Conservation (phyloP, 2,329 filamentous ascomycete species). For the Clonostachys sp. region DNA sequence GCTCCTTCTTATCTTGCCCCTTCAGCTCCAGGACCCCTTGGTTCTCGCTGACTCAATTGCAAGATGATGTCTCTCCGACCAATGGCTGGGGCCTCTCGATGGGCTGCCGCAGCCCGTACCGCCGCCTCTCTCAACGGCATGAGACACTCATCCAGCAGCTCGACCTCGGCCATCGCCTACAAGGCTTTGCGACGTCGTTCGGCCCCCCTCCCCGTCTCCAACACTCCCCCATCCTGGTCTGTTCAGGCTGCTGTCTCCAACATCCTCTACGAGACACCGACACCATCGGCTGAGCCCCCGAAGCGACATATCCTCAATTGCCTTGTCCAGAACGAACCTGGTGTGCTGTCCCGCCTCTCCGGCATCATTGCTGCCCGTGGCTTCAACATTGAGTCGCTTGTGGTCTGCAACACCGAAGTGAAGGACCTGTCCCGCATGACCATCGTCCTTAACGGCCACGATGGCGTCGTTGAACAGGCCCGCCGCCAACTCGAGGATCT, state of each 20-base stretch:
- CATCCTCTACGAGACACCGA: constrained; percentile 97
- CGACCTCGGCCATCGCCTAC: constrained; percentile 92
- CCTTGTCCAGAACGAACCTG: constrained; percentile 97
- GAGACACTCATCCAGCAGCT: constrained; percentile 53
- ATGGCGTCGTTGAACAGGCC: constrained; percentile 96
- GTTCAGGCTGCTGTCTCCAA: constrained; percentile 94
- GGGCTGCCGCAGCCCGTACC: constrained; percentile 21
- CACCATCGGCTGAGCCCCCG: constrained; percentile 74
- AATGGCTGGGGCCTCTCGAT: constrained; percentile 2
- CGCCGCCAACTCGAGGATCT: constrained; percentile 92
- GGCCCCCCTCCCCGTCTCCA: constrained; percentile 74
- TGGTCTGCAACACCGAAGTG: constrained; percentile 97
- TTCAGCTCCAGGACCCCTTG: constrained; percentile 5
- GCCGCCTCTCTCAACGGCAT: constrained; percentile 15
- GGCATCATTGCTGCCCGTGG: constrained; percentile 93
- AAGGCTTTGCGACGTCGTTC: constrained; percentile 93
- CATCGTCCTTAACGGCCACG: constrained; percentile 92
- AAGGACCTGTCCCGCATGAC: constrained; percentile 98
- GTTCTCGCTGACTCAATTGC: constrained; percentile 11
- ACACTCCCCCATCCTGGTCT: constrained; percentile 75
- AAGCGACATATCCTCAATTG: constrained; percentile 98
- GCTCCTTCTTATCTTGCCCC: too few species aligned
- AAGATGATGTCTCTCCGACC: constrained; percentile 41
- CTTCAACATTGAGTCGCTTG: constrained; percentile 98
- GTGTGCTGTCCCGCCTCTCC: constrained; percentile 92